phyloP scores from a whole-genome alignment of 352 stramenopile genomes.

The Globisporangium viniferum region DNA sequence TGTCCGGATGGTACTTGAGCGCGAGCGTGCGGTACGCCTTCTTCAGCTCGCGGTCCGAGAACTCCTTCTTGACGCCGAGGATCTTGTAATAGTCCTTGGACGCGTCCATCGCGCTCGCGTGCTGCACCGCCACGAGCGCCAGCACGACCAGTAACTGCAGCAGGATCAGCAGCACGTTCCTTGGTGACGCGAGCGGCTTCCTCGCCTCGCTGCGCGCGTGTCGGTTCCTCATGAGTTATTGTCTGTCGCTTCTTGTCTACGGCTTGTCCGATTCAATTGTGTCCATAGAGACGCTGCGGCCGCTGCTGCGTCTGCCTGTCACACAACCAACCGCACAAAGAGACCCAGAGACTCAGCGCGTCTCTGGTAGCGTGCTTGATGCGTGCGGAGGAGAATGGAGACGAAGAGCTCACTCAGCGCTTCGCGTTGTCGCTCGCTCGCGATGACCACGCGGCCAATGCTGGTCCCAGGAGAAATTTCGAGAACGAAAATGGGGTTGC shows the following conservation, averaged over 20 bases:
- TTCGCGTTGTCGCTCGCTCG: neutral
- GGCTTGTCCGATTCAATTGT: slow-evolving; percentile 15
- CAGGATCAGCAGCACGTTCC: slow-evolving; percentile 13
- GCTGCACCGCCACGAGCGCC: slow-evolving; percentile 17
- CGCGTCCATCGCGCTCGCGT: slow-evolving; percentile 43
- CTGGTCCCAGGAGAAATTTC: slow-evolving; percentile 19
- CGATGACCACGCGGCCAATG: slow-evolving; percentile 2
- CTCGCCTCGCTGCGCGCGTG: neutral
- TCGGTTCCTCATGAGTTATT: neutral
- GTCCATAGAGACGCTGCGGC: neutral
- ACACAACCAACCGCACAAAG: neutral
- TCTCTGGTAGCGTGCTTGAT: neutral
- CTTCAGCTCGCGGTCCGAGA: slow-evolving; percentile 80
- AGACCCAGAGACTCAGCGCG: neutral
- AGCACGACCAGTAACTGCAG: slow-evolving; percentile 26
- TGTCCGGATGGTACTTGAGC: slow-evolving; percentile 90
- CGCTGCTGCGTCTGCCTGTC: neutral
- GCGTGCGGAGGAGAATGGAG: neutral
- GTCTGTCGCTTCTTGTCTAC: slow-evolving; percentile 8
- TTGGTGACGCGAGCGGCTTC: slow-evolving; percentile 4
- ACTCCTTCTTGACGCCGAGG: slow-evolving; percentile 64
- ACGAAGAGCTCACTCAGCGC: neutral
- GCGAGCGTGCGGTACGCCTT: slow-evolving; percentile 87
- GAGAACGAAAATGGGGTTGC: slow-evolving; percentile 7
- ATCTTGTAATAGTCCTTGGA: slow-evolving; percentile 85